Conservation (phyloP, 441 rosid species). For the Corymbia calophylla region DNA sequence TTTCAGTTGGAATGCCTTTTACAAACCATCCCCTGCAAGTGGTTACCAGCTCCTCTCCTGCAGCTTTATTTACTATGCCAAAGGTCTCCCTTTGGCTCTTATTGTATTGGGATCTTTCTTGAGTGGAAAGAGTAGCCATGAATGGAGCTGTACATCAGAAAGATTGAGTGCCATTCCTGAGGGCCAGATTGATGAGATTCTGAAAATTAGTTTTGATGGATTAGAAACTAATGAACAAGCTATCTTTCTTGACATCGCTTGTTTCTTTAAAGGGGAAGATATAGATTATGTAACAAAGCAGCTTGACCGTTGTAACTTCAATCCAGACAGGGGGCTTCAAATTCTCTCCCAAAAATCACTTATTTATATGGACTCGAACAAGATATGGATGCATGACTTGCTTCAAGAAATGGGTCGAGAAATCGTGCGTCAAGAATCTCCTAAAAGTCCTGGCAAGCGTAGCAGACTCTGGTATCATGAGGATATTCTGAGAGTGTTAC, state of each 20-base stretch:
- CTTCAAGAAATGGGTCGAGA: slow-evolving; percentile 4
- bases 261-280: not conserved
- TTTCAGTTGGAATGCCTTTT: slow-evolving; percentile 1
- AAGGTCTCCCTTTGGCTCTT: not conserved
- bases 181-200: not conserved
- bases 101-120: not conserved
- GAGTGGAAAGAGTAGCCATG: accelerated
- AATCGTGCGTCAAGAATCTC: not conserved
- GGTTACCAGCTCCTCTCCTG: not conserved
- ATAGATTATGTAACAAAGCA: not conserved
- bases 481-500: not conserved
- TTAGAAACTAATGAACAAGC: not conserved
- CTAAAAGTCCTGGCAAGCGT: not conserved
- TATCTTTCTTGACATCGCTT: slow-evolving; percentile 4
- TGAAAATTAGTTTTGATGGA: not conserved
- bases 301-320: not conserved
- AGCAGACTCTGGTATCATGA: not conserved
- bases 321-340: not conserved
- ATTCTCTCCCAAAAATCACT: not conserved
- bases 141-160: accelerated
- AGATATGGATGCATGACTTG: not conserved
- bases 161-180: not conserved
- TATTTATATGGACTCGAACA: not conserved
- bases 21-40: not conserved
- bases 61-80: not conserved